Percentiles rank a stretch among this genome's conserved stretches.
These are phyloP conservation scores for Pythium rishiriense DNA, from an alignment of 352 stramenopile genomes.

Conservation along the genomic window DNA sequence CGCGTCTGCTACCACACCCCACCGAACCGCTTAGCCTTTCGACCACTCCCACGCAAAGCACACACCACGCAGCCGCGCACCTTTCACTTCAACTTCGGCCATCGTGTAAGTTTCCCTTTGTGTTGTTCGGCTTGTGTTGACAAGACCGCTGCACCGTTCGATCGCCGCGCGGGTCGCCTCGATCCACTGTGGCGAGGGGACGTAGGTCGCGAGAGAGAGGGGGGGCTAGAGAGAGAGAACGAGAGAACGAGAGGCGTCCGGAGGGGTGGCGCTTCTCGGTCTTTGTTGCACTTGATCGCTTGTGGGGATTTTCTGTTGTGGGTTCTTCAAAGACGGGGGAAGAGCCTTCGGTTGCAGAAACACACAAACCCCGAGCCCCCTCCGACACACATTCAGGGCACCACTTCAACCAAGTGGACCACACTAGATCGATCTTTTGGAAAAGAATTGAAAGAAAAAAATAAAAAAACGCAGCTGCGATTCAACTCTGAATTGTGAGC, in stretches of 20 bases:
- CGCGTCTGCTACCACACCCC: conserved; percentile 19
- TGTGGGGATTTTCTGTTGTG: conserved; percentile 12
- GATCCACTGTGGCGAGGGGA: not conserved
- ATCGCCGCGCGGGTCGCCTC: conserved; percentile 10
- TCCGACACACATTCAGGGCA: conserved; percentile 7
- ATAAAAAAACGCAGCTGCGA: not conserved
- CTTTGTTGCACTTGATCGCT: conserved; percentile 2
- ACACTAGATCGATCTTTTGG: conserved; percentile 29
- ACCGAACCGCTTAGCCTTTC: not conserved
- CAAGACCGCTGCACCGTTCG: conserved; percentile 11
- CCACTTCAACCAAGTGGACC: conserved; percentile 36
- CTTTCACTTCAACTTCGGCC: conserved; percentile 27
- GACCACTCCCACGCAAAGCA: not conserved
- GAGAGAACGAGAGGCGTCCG: not conserved
- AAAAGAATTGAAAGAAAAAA: conserved; percentile 1
- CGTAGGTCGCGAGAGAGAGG: not conserved
- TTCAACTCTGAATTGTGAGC: conserved; percentile 22
- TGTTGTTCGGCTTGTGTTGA: not conserved
- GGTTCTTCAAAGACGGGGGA: not conserved
- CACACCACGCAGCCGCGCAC: not conserved
- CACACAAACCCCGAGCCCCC: too few relatives aligned
- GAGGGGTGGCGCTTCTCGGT: not conserved
- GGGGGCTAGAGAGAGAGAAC: not conserved
- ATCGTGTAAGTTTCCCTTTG: conserved; percentile 10
- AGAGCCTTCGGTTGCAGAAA: conserved; percentile 29